These are phyloP conservation scores for Spirogloea muscicola DNA, from an alignment of 139 green algal genomes.

Conservation along the genomic window DNA sequence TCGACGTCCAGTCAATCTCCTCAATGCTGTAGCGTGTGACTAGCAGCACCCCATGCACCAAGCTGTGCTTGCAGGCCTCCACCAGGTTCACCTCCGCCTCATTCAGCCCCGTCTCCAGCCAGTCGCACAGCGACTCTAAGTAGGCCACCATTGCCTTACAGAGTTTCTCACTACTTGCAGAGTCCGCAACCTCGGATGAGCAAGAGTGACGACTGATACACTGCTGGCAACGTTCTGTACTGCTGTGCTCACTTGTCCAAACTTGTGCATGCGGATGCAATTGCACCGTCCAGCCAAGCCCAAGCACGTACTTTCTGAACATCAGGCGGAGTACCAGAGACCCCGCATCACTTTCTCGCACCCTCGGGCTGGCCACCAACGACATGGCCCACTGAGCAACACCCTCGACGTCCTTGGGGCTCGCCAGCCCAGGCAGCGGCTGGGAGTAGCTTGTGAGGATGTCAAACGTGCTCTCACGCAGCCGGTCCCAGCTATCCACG, in stretches of 20 bases:
- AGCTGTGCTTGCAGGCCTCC: constrained; percentile 54
- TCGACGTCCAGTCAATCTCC: constrained; percentile 44
- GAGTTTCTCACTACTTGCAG: too few relatives aligned
- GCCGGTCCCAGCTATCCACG: constrained; percentile 74
- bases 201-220: too few relatives aligned
- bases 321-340: constrained; percentile 72
- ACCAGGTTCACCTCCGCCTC: constrained; percentile 55
- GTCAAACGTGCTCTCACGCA: constrained; percentile 58
- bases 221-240: too few relatives aligned
- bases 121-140: constrained; percentile 33
- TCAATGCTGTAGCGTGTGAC: constrained; percentile 56
- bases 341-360: constrained; percentile 72
- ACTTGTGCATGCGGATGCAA: constrained; percentile 30
- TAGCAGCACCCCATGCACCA: constrained; percentile 74
- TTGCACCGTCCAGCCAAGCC: constrained; percentile 59
- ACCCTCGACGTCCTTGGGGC: constrained; percentile 42
- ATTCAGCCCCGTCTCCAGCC: constrained; percentile 46
- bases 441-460: constrained; percentile 54
- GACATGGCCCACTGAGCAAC: constrained; percentile 60
- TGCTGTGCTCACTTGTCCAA: too few relatives aligned
- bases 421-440: constrained; percentile 68
- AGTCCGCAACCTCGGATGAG: too few relatives aligned
- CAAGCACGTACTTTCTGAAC: constrained; percentile 70
- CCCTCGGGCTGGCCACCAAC: constrained; percentile 65
- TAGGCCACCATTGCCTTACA: constrained; percentile 14